Base-by-base conservation (phyloP, 2,329 filamentous ascomycete genomes). In the Colletotrichum sp. region DNA sequence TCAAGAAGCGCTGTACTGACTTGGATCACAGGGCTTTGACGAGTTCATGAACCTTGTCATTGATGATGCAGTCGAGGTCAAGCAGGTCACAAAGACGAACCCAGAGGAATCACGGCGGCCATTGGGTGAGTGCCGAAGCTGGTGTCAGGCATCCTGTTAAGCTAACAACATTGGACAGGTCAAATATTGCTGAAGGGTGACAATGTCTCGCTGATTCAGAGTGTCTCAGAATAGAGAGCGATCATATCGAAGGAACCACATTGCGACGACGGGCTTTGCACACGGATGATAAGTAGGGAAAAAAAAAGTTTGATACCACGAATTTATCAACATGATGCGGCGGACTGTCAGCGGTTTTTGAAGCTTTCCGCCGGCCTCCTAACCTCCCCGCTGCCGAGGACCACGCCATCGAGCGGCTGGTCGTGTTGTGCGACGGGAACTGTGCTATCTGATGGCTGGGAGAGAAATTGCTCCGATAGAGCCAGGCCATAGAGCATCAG, bases 31-130 rank as follows among this genome's bases (percentile, higher is more conserved):
- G 96, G 96, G 97, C 16, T 99, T 99, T 80, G 97, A 99, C 84
- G 97, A 99, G 86, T 99, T 99, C 88, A 98, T 99, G 96, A 99
- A 99, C 88, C 89, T 99, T 66, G 97, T 99, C 52, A 91, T 98
- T 79, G 97, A 99, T 83, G 96, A 99, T 81, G 97, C 97, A 34
- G 92, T 98, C 73, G 96, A 99, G 87, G 96, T 99, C 61, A 95
- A 93, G 85, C 91, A 95, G 83, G 89, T 95, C 71, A 96, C 94
- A 78, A 98, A 98, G 89, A 93, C 92, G 19, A 93, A 95, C 80
- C 85, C 89, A 57, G 92, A 93, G 79, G 96, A 98, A 87, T 93
- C 92, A 79, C 91, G 96, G 84, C 93, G 95, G 85, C 89, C 92
- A 59, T 85, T 98, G 69, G 96, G 96, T 98, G 90, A 77, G 90